A percentile compares a stretch with the other conserved stretches of the same genome.
Evolutionary conservation across 352 stramenopile genomes (phyloP).

Genomic region (Peronospora tabacina): DNA sequence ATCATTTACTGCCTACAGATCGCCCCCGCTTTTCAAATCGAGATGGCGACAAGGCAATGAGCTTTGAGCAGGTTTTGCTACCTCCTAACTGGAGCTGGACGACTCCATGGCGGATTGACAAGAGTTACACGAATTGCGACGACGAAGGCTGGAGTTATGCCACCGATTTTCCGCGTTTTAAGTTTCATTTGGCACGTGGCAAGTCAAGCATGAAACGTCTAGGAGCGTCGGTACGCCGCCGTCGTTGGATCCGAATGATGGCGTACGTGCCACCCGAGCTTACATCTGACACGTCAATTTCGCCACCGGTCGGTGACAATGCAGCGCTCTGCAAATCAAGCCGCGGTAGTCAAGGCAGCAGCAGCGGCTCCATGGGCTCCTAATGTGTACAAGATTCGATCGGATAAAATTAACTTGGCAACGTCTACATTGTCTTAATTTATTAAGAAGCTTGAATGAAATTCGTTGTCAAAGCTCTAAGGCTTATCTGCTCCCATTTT

Average conservation of each 20-base stretch:
- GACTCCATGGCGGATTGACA: constrained; percentile 81
- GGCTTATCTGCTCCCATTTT: no score
- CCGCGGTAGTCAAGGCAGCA: constrained; percentile 26
- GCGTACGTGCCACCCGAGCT: constrained; percentile 53
- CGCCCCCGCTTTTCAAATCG: constrained; percentile 75
- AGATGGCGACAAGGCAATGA: constrained; percentile 67
- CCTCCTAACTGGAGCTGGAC: constrained; percentile 79
- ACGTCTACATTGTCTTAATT: constrained; percentile 2
- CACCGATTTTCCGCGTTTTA: constrained; percentile 81
- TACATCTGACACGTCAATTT: constrained; percentile 13
- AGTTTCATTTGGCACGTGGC: constrained; percentile 65
- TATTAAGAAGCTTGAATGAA: no score
- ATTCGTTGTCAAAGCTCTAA: no score
- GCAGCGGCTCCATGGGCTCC: constrained; percentile 26
- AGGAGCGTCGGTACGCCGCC: constrained; percentile 60
- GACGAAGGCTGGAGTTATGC: constrained; percentile 86
- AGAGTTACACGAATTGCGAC: constrained; percentile 84
- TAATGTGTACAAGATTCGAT: constrained; percentile 5
- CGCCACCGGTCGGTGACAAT: background rate
- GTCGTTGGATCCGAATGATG: constrained; percentile 85
- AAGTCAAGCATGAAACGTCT: constrained; percentile 75
- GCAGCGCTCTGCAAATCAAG: constrained; percentile 12
- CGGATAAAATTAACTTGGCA: constrained; percentile 18
- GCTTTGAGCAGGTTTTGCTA: constrained; percentile 70
- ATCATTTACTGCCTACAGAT: constrained; percentile 76